Evolutionary conservation across 2,329 filamentous ascomycete species (phyloP).

Genomic region (Botrytis pseudocinerea): DNA sequence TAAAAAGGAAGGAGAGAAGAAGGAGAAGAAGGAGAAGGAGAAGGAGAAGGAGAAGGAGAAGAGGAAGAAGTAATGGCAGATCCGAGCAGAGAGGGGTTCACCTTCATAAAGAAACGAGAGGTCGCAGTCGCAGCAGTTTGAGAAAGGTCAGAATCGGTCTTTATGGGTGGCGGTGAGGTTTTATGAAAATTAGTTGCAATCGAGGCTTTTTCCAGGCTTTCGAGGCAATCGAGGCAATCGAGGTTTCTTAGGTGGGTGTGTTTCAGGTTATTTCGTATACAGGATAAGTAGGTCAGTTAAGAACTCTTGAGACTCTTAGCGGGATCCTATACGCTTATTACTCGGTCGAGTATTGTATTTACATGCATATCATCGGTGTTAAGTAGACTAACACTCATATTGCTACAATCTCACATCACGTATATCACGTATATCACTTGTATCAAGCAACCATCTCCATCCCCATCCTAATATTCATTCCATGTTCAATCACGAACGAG

Average conservation of each 20-base stretch:
- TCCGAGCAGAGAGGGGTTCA: conserved; percentile 1
- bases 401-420: neutral
- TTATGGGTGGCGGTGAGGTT: conserved; percentile 35
- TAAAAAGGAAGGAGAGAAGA: neutral
- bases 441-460: neutral
- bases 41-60: neutral
- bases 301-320: conserved; percentile 2
- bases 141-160: conserved; percentile 7
- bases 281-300: neutral
- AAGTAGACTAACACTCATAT: neutral
- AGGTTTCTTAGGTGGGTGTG: conserved; percentile 4
- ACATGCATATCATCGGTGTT: neutral
- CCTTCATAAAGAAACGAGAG: conserved; percentile 15
- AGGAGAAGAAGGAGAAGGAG: neutral
- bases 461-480: neutral
- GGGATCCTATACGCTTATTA: neutral
- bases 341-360: neutral
- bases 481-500: neutral
- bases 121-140: conserved; percentile 12
- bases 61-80: neutral
- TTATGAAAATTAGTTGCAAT: conserved; percentile 27
- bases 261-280: conserved; percentile 23
- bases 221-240: conserved; percentile 3
- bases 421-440: neutral
- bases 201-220: conserved; percentile 7